Percentiles rank a stretch among this genome's conserved stretches.
phyloP scores from a whole-genome alignment of 2,329 filamentous ascomycete genomes.

The Dendrostoma leiphaemia region DNA sequence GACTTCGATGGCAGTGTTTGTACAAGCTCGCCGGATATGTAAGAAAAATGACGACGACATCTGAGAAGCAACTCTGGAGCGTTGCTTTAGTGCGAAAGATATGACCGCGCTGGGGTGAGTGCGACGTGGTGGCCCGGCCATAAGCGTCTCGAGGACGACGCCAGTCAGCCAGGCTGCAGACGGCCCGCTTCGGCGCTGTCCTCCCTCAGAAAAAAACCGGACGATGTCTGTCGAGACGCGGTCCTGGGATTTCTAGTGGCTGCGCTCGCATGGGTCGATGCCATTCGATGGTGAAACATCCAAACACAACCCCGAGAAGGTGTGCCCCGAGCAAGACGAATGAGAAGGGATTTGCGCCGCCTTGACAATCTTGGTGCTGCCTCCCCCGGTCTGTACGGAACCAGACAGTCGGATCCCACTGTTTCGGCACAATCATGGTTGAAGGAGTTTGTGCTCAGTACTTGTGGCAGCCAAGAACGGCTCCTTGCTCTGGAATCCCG shows the following conservation, averaged over 20 bases:
- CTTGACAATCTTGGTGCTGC: background rate
- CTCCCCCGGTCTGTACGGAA: background rate
- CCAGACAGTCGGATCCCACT: conserved; percentile 3
- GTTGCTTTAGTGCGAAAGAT: background rate
- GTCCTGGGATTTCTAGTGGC: background rate
- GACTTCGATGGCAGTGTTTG: too few relatives aligned
- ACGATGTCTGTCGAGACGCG: background rate
- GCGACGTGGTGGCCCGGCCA: background rate
- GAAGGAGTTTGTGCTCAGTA: background rate
- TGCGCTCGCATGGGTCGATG: background rate
- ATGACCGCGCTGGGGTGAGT: background rate
- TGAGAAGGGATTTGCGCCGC: background rate
- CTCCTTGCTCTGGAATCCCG: too few relatives aligned
- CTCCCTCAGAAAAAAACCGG: conserved; percentile 8
- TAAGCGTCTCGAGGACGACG: background rate
- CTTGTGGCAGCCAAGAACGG: background rate
- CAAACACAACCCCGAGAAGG: background rate
- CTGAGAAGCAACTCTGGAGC: too few relatives aligned
- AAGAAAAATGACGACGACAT: too few relatives aligned
- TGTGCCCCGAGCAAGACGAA: background rate
- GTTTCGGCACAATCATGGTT: background rate
- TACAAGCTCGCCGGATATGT: too few relatives aligned
- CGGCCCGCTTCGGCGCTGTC: conserved; percentile 17
- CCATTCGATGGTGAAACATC: background rate
- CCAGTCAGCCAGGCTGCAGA: conserved; percentile 2